Conservation (phyloP, 2,329 filamentous ascomycete species). For the Penicillium sp. region DNA sequence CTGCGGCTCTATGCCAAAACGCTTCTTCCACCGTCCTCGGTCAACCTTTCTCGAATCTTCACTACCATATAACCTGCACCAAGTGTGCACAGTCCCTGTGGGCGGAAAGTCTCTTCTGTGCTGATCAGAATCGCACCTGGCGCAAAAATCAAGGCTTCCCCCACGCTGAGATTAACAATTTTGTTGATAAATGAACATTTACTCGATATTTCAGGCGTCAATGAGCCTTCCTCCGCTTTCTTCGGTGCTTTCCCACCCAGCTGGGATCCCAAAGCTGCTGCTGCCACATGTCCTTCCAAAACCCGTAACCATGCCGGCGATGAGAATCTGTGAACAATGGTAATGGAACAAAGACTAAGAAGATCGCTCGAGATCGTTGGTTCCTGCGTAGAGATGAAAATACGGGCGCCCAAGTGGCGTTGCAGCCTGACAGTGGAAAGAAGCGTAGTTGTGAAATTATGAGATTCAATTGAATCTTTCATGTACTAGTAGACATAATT, state of each 20-base stretch:
- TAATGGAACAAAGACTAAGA: constrained; percentile 66
- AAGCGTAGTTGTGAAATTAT: constrained; percentile 58
- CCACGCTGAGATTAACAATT: not conserved
- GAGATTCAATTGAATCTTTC: constrained; percentile 51
- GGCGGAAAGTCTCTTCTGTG: not conserved
- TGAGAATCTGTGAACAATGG: constrained; percentile 69
- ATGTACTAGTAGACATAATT: constrained; percentile 50
- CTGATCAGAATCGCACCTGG: not conserved
- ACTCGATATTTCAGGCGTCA: constrained; percentile 7
- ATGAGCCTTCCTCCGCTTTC: not conserved
- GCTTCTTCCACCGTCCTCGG: constrained; percentile 43
- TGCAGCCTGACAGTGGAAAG: constrained; percentile 65
- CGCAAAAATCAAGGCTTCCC: constrained; percentile 1
- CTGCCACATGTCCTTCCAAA: constrained; percentile 46
- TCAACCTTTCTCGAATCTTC: constrained; percentile 38
- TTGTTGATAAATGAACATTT: not conserved
- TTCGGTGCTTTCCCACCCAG: not conserved
- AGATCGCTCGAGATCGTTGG: constrained; percentile 66
- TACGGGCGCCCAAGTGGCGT: constrained; percentile 62
- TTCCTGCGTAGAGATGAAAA: constrained; percentile 73
- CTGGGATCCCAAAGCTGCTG: not conserved
- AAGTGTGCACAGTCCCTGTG: constrained; percentile 20
- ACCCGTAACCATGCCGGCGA: constrained; percentile 59
- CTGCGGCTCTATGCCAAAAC: constrained; percentile 22
- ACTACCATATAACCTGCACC: constrained; percentile 33